Conservation (phyloP, 805 yeast genomes). For the Candida stauntonica region DNA sequence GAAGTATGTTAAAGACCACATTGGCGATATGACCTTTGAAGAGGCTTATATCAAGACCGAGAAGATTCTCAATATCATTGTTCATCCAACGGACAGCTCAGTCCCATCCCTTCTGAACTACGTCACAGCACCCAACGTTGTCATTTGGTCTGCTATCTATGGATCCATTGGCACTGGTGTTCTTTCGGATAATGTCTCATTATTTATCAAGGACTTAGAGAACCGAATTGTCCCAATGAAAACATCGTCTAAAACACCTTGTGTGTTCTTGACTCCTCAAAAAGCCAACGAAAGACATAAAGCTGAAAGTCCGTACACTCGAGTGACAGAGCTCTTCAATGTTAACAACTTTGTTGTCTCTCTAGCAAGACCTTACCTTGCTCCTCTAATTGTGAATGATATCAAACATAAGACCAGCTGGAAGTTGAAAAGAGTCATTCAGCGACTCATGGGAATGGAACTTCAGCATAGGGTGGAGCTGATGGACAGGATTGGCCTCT, state of each 20-base stretch:
- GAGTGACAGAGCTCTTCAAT: constrained; percentile 87
- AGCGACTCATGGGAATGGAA: constrained; percentile 53
- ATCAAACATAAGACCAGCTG: constrained; percentile 58
- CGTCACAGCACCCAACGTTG: constrained; percentile 88
- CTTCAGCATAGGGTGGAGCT: constrained; percentile 80
- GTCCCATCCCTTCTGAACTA: constrained; percentile 78
- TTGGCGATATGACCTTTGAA: constrained; percentile 87
- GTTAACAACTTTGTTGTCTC: constrained; percentile 92
- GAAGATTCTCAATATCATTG: constrained; percentile 74
- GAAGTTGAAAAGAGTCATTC: constrained; percentile 34
- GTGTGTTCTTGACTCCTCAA: constrained; percentile 39
- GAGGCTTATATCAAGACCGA: constrained; percentile 83
- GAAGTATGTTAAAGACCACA: constrained; percentile 66
- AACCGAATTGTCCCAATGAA: constrained; percentile 53
- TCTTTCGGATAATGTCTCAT: constrained; percentile 48
- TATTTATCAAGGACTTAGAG: constrained; percentile 57
- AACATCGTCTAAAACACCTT: constrained; percentile 31
- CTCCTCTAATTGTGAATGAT: constrained; percentile 83
- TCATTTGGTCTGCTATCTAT: constrained; percentile 84
- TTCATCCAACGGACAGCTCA: constrained; percentile 71
- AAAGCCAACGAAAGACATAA: constrained; percentile 41
- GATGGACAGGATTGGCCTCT: constrained; percentile 70
- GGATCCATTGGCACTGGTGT: constrained; percentile 81
- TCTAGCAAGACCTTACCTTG: constrained; percentile 88
- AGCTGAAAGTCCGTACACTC: constrained; percentile 68